phyloP scores from a whole-genome alignment of 2,329 filamentous ascomycete species.

The Zymoseptoria passerinii region DNA sequence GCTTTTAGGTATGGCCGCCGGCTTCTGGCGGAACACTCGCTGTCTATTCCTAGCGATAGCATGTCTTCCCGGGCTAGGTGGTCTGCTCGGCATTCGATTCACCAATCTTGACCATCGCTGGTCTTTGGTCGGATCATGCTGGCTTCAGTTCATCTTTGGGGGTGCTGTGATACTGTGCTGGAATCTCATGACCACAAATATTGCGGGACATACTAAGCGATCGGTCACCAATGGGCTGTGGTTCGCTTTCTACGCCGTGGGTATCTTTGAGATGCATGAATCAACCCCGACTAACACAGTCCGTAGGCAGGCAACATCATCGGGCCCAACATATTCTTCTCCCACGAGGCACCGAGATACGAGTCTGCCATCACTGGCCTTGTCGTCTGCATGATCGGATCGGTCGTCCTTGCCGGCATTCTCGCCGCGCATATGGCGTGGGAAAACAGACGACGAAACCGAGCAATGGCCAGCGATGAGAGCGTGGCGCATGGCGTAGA shows the following conservation, averaged over 20 bases:
- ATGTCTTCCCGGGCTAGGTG: slow-evolving; percentile 15
- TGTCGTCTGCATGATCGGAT: slow-evolving; percentile 2
- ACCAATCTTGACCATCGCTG: slow-evolving; percentile 14
- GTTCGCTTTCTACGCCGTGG: slow-evolving; percentile 48
- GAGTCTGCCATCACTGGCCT: slow-evolving; percentile 36
- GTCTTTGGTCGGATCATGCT: slow-evolving; percentile 13
- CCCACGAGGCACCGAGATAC: slow-evolving; percentile 50
- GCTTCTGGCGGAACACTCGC: not conserved
- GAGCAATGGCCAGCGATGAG: not conserved
- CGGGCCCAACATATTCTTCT: slow-evolving; percentile 54
- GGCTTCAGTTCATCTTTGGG: slow-evolving; percentile 17
- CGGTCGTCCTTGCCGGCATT: not conserved
- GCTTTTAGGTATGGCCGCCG: slow-evolving; percentile 3
- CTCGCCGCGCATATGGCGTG: slow-evolving; percentile 1
- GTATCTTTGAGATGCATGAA: slow-evolving; percentile 8
- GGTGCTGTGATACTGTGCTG: slow-evolving; percentile 16
- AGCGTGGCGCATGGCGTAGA: not conserved
- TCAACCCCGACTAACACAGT: no score
- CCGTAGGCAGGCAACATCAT: slow-evolving; percentile 51
- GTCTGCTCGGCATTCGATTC: slow-evolving; percentile 15
- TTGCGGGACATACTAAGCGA: slow-evolving; percentile 54
- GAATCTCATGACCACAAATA: slow-evolving; percentile 11
- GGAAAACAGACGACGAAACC: slow-evolving; percentile 6
- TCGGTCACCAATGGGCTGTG: slow-evolving; percentile 55
- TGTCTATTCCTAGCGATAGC: slow-evolving; percentile 11